A percentile compares a stretch with the other conserved stretches of the same genome.
Conservation (phyloP, 371 early-diverging fungal genomes). For the Mucor indicus region DNA sequence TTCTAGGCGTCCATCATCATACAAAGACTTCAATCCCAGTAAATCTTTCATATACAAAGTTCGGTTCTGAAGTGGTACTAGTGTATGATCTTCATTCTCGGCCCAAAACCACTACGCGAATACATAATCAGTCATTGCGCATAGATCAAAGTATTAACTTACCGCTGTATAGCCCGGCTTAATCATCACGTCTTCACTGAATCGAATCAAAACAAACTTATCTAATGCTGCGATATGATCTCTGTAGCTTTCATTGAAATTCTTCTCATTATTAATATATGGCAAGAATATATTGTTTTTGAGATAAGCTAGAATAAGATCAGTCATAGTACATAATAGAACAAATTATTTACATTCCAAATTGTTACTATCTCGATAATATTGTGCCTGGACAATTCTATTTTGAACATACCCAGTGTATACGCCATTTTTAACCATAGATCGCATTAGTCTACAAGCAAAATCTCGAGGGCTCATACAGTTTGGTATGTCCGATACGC, state of each 20-base stretch:
- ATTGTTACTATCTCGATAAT: constrained; percentile 72
- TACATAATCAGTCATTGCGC: not conserved
- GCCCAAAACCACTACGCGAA: constrained; percentile 75
- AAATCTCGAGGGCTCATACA: constrained; percentile 56
- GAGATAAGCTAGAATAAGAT: constrained; percentile 56
- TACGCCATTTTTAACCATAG: constrained; percentile 65
- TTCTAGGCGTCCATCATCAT: constrained; percentile 52
- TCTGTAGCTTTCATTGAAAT: constrained; percentile 54
- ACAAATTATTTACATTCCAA: constrained; percentile 28
- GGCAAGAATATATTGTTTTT: constrained; percentile 79
- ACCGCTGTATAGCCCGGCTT: constrained; percentile 76
- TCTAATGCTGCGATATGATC: constrained; percentile 59
- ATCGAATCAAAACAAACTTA: constrained; percentile 74
- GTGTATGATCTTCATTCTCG: constrained; percentile 47
- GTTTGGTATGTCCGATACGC: constrained; percentile 82
- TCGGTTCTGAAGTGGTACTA: constrained; percentile 56
- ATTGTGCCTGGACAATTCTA: constrained; percentile 90
- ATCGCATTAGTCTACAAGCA: constrained; percentile 66
- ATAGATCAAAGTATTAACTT: constrained; percentile 10
- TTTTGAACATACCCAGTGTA: constrained; percentile 81
- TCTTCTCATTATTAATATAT: constrained; percentile 80
- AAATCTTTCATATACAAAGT: constrained; percentile 66
- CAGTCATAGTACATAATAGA: not conserved
- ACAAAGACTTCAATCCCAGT: constrained; percentile 65
- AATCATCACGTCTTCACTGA: constrained; percentile 75